Conservation (phyloP, 1,139 yeast species). For the Neolecta irregularis region DNA sequence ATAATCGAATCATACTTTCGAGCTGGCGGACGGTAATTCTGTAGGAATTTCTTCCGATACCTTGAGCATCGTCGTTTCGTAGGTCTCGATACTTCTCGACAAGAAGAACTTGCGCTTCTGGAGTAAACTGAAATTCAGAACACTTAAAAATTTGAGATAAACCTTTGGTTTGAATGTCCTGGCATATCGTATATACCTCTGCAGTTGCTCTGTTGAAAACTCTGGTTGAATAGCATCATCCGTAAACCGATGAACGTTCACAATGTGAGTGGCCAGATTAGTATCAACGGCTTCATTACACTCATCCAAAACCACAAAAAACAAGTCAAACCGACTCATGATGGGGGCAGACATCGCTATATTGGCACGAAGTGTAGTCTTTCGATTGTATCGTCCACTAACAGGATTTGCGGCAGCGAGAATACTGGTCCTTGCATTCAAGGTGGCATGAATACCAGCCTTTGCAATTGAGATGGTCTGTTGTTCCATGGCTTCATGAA, state of each 20-base stretch:
- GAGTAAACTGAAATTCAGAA: too few relatives aligned
- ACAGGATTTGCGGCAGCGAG: constrained; percentile 96
- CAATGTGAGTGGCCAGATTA: constrained; percentile 81
- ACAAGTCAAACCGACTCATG: constrained; percentile 94
- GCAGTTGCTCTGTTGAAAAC: constrained; percentile 71
- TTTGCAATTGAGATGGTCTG: constrained; percentile 96
- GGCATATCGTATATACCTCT: constrained; percentile 82
- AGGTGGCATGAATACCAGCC: constrained; percentile 95
- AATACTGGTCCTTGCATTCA: constrained; percentile 90
- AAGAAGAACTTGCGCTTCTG: constrained; percentile 62
- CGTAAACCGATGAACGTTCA: constrained; percentile 76
- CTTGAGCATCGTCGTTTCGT: constrained; percentile 85
- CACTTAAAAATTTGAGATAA: too few relatives aligned
- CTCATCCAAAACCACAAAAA: constrained; percentile 88
- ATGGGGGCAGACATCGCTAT: constrained; percentile 98
- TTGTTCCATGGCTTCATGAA: constrained; percentile 99
- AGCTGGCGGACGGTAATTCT: constrained; percentile 93
- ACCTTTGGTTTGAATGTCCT: constrained; percentile 83
- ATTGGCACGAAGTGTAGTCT: constrained; percentile 68
- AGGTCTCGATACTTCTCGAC: constrained; percentile 75
- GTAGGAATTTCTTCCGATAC: constrained; percentile 68
- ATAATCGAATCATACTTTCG: constrained; percentile 77
- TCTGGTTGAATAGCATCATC: constrained; percentile 90
- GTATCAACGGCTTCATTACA: constrained; percentile 85
- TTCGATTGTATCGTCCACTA: constrained; percentile 86